These are phyloP conservation scores for Leptomonas seymouri DNA, from an alignment of 208 protist species.

Conservation along the genomic window DNA sequence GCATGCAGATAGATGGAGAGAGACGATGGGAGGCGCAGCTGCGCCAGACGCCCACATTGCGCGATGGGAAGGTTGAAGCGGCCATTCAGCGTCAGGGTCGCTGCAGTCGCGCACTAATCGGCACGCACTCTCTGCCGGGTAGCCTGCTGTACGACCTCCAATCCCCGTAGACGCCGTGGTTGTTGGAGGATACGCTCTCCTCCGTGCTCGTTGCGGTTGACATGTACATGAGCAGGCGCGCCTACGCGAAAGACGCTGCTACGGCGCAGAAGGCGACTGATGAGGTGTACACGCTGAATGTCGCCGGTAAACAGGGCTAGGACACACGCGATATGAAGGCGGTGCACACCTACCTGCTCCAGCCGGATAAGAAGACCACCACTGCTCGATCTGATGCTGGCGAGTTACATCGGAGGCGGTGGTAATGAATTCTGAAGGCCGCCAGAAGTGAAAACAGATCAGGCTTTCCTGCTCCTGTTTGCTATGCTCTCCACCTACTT, in stretches of 20 bases:
- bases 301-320: neutral
- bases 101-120: neutral
- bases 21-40: conserved; percentile 10
- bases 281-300: neutral
- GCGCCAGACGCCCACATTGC: conserved; percentile 11
- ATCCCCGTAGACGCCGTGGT: conserved; percentile 22
- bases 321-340: conserved; percentile 22
- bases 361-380: neutral
- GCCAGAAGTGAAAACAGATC: neutral
- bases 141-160: conserved; percentile 15
- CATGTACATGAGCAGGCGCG: conserved; percentile 20
- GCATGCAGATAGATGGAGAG: conserved; percentile 9
- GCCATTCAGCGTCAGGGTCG: conserved; percentile 19
- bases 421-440: neutral
- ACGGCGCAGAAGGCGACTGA: neutral
- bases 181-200: conserved; percentile 18
- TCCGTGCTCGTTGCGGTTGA: conserved; percentile 13
- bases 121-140: conserved; percentile 3
- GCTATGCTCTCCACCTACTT: too few relatives aligned
- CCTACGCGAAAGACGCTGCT: conserved; percentile 1
- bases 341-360: conserved; percentile 4
- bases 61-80: conserved; percentile 20
- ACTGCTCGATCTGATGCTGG: conserved; percentile 9
- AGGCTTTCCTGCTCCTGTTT: too few relatives aligned
- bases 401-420: conserved; percentile 4